Evolutionary conservation across 2,329 filamentous ascomycete species (phyloP).

Genomic region (Phoma sp.): DNA sequence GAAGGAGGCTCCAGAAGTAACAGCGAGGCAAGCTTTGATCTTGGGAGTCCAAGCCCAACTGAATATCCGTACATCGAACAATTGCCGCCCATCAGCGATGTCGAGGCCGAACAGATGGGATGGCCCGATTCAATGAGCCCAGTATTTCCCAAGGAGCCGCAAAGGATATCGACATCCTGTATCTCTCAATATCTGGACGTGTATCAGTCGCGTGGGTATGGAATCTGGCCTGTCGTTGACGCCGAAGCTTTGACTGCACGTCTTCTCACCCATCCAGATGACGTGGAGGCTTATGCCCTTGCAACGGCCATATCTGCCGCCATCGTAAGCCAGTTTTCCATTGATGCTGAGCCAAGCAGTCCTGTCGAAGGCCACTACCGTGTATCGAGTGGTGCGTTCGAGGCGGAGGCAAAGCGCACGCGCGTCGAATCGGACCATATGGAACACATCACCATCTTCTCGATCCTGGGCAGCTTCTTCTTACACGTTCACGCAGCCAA

Average conservation of each 20-base stretch:
- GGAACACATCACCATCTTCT: conserved; percentile 40
- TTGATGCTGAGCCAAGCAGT: conserved; percentile 39
- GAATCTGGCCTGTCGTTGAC: conserved; percentile 46
- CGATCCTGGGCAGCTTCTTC: conserved; percentile 42
- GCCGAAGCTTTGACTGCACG: conserved; percentile 40
- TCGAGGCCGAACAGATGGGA: conserved; percentile 24
- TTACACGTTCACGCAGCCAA: conserved; percentile 46
- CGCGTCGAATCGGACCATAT: conserved; percentile 40
- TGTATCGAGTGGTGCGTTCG: conserved; percentile 39
- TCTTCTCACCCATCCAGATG: conserved; percentile 40
- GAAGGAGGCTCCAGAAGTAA: conserved; percentile 35
- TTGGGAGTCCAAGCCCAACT: conserved; percentile 35
- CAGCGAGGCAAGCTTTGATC: conserved; percentile 43
- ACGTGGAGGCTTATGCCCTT: conserved; percentile 41
- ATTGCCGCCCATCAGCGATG: conserved; percentile 30
- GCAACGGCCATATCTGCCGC: conserved; percentile 44
- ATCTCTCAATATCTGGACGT: conserved; percentile 44
- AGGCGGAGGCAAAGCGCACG: conserved; percentile 37
- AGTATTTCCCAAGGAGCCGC: conserved; percentile 27
- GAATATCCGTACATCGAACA: conserved; percentile 36
- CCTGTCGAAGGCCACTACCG: conserved; percentile 42
- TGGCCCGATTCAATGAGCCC: conserved; percentile 38
- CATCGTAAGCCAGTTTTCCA: conserved; percentile 45
- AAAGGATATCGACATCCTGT: conserved; percentile 41
- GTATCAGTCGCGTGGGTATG: conserved; percentile 40